Conservation (phyloP, 2,329 filamentous ascomycete genomes). For the Neonectria faginata region DNA sequence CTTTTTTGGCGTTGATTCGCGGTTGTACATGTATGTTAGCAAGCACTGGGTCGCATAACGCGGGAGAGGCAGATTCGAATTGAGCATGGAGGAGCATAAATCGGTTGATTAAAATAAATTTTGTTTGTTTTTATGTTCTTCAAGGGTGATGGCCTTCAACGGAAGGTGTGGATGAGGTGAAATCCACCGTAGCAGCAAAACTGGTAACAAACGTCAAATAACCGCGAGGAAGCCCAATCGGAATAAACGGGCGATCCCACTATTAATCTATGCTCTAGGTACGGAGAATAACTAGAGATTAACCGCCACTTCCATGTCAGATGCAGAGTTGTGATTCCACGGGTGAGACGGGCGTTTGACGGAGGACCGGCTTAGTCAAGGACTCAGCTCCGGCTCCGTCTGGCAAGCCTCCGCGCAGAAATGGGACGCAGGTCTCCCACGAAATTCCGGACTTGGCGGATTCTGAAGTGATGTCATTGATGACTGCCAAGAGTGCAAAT, state of each 20-base stretch:
- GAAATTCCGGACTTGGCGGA: neutral
- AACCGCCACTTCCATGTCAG: neutral
- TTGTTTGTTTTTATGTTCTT: neutral
- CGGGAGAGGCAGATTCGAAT: neutral
- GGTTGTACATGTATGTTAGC: neutral
- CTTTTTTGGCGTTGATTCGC: conserved; percentile 11
- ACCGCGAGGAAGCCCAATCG: neutral
- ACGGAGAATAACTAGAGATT: neutral
- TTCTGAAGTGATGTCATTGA: conserved; percentile 1
- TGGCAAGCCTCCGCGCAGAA: conserved; percentile 20
- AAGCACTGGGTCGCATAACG: neutral
- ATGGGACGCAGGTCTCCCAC: conserved; percentile 14
- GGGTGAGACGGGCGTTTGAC: conserved; percentile 9
- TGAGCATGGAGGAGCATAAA: neutral
- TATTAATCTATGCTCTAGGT: neutral
- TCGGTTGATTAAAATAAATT: conserved; percentile 19
- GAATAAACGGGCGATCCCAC: neutral
- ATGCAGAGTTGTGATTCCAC: neutral
- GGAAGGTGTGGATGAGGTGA: neutral
- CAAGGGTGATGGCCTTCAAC: neutral
- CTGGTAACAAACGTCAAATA: neutral
- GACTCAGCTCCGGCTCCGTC: conserved; percentile 19
- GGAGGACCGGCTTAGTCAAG: conserved; percentile 25
- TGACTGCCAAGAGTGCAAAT: conserved; percentile 4
- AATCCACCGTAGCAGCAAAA: neutral